These are phyloP conservation scores for Plasmodium coatneyi DNA, from an alignment of 169 alveolate genomes.

Conservation along the genomic window DNA sequence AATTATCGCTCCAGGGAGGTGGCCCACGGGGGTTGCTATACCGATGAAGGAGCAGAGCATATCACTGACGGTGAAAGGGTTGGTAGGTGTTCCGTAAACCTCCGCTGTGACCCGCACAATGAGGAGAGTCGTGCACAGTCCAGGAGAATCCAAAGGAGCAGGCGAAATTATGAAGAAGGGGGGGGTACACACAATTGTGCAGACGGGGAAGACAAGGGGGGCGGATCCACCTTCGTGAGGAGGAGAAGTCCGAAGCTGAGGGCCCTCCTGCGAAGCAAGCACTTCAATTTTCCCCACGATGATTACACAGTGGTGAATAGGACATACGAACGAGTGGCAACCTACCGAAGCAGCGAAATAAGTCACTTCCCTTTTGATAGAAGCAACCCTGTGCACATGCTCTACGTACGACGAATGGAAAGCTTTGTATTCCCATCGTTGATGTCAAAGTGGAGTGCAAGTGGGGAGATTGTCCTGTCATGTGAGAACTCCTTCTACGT, in stretches of 20 bases:
- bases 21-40: background rate
- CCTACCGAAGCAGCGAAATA: conserved; percentile 20
- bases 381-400: background rate
- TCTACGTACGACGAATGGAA: background rate
- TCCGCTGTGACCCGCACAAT: background rate
- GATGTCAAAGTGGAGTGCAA: background rate
- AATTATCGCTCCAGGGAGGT: conserved; percentile 12
- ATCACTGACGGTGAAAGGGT: background rate
- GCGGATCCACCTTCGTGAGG: background rate
- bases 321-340: background rate
- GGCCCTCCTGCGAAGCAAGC: background rate
- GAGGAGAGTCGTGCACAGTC: background rate
- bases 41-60: background rate
- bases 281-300: background rate
- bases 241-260: background rate
- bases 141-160: background rate
- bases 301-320: conserved; percentile 6
- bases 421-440: conserved; percentile 8
- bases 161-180: background rate
- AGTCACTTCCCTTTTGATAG: background rate
- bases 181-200: background rate
- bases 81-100: background rate
- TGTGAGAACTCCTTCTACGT: background rate
- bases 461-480: background rate
- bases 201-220: background rate